phyloP scores from a whole-genome alignment of 768 basidiomycete genomes.

The Russula vinacea region DNA sequence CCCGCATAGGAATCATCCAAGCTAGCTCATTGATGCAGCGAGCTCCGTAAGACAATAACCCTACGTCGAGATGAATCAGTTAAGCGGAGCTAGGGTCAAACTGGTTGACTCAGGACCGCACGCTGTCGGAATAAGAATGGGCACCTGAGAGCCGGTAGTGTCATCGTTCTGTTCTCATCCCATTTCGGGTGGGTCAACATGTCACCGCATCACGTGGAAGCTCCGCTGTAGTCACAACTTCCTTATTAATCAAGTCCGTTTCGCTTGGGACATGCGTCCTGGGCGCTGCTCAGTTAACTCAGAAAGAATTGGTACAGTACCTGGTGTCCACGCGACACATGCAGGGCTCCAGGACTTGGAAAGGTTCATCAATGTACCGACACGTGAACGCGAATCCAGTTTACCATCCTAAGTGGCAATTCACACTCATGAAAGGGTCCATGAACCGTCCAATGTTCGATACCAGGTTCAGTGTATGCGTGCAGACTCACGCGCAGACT shows the following conservation, averaged over 20 bases:
- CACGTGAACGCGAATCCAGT: neutral
- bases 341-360: neutral
- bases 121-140: conserved; percentile 8
- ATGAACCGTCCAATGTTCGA: neutral
- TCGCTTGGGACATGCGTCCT: conserved; percentile 5
- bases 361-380: neutral
- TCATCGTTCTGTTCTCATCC: conserved; percentile 9
- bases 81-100: conserved; percentile 1
- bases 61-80: conserved; percentile 8
- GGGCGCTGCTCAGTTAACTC: conserved; percentile 7
- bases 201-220: conserved; percentile 4
- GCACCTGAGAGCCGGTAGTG: neutral
- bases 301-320: neutral
- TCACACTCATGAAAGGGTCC: neutral
- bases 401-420: neutral
- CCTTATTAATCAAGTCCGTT: neutral
- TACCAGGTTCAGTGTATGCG: neutral
- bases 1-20: too few species aligned
- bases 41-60: conserved; percentile 19
- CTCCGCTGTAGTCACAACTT: neutral
- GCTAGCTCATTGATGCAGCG: neutral
- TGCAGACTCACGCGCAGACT: neutral
- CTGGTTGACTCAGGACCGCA: conserved; percentile 2
- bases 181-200: neutral
- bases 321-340: neutral